Conservation (phyloP, 768 basidiomycete species). For the Psilocybe subaeruginosa region DNA sequence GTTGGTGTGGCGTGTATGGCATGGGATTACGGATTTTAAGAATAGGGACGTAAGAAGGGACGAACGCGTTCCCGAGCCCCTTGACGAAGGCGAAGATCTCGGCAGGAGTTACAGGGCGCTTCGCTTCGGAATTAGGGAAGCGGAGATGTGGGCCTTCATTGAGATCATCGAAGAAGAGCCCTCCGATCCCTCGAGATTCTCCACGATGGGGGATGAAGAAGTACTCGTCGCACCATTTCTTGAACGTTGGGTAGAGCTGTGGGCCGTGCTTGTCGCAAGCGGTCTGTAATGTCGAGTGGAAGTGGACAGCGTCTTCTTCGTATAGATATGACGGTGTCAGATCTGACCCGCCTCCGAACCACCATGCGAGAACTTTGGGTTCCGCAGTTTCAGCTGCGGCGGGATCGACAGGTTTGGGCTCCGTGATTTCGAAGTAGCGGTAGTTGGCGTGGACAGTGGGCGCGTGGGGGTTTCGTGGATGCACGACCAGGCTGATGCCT, state of each 20-base stretch:
- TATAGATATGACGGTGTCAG: slow-evolving; percentile 93
- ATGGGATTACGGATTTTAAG: slow-evolving; percentile 58
- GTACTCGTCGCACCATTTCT: slow-evolving; percentile 98
- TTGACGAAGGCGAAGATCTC: slow-evolving; percentile 81
- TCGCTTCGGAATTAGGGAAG: slow-evolving; percentile 42
- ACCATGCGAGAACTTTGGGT: slow-evolving; percentile 82
- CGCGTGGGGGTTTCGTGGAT: slow-evolving; percentile 91
- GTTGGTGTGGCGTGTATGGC: slow-evolving; percentile 64
- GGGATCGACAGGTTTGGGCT: slow-evolving; percentile 32
- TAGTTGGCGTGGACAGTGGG: slow-evolving; percentile 97
- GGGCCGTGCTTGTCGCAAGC: slow-evolving; percentile 78
- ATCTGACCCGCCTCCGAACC: slow-evolving; percentile 98
- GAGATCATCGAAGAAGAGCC: slow-evolving; percentile 97
- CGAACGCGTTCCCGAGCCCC: slow-evolving; percentile 75
- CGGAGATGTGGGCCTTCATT: slow-evolving; percentile 65
- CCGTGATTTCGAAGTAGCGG: slow-evolving; percentile 93
- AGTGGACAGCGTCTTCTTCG: slow-evolving; percentile 84
- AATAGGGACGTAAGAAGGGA: slow-evolving; percentile 92
- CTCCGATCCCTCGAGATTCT: slow-evolving; percentile 90
- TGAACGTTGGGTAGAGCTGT: slow-evolving; percentile 77
- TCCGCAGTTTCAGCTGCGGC: slow-evolving; percentile 30
- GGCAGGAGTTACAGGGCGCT: slow-evolving; percentile 58
- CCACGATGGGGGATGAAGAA: slow-evolving; percentile 89
- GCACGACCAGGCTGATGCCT: slow-evolving; percentile 90
- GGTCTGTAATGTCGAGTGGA: slow-evolving; percentile 76